phyloP scores from a whole-genome alignment of 768 basidiomycete genomes.

The Lactarius evosmus region DNA sequence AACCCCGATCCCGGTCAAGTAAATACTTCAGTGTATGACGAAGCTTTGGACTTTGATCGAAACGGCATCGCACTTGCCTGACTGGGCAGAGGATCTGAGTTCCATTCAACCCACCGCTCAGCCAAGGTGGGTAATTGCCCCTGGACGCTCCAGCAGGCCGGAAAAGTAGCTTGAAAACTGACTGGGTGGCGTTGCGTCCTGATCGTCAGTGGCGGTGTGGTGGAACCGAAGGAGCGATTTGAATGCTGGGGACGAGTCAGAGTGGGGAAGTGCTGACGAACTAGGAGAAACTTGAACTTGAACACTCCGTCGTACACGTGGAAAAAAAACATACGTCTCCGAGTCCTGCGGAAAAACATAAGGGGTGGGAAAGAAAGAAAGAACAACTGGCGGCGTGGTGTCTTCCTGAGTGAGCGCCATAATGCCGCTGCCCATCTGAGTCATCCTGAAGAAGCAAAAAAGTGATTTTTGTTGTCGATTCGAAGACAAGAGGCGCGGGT shows the following conservation, averaged over 20 bases:
- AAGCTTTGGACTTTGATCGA: background rate
- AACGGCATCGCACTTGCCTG: background rate
- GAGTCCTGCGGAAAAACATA: background rate
- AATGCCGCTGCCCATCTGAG: background rate
- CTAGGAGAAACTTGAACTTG: background rate
- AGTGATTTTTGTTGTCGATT: background rate
- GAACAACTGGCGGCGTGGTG: background rate
- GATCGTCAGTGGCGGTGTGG: background rate
- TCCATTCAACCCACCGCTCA: background rate
- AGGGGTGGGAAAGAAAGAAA: background rate
- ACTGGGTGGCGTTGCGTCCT: background rate
- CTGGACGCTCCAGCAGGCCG: background rate
- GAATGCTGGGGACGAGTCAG: background rate
- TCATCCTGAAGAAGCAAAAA: background rate
- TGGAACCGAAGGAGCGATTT: background rate
- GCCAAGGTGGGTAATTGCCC: background rate
- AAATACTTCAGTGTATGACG: background rate
- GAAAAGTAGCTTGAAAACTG: background rate
- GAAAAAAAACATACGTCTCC: background rate
- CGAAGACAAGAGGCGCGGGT: no score
- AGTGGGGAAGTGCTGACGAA: background rate
- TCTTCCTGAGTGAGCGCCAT: background rate
- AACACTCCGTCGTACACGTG: background rate
- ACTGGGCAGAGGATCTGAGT: background rate
- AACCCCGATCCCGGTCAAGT: background rate